Evolutionary conservation across 1,139 yeast species (phyloP).

Genomic region (Pichia sorboxylosa): DNA sequence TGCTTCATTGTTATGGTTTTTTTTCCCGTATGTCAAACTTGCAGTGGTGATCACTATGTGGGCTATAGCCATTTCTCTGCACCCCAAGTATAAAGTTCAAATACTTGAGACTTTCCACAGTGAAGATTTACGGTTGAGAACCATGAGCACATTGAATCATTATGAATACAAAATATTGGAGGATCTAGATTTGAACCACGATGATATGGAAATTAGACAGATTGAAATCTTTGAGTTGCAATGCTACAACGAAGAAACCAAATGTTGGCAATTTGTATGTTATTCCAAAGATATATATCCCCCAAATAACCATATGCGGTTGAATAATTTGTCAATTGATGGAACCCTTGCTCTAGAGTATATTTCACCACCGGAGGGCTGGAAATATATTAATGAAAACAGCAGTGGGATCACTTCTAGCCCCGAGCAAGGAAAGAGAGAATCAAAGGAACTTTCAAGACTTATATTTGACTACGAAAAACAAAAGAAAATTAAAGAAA

Average conservation of each 20-base stretch:
- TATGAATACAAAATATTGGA: constrained; percentile 32
- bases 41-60: constrained; percentile 36
- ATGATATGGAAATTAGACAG: constrained; percentile 27
- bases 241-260: constrained; percentile 33
- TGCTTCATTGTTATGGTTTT: constrained; percentile 9
- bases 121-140: constrained; percentile 48
- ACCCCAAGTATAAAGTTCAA: constrained; percentile 41
- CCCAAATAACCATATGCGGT: constrained; percentile 27
- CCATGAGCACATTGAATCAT: constrained; percentile 35
- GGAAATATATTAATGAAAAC: constrained; percentile 35
- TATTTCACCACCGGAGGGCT: constrained; percentile 44
- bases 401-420: background rate
- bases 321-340: constrained; percentile 21
- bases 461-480: constrained; percentile 8
- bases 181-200: constrained; percentile 24
- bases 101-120: constrained; percentile 37
- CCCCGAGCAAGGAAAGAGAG: background rate
- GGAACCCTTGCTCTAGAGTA: constrained; percentile 26
- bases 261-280: constrained; percentile 51
- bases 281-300: constrained; percentile 46
- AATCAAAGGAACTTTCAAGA: background rate
- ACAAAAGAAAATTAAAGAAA: constrained; percentile 6
- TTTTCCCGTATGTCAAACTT: constrained; percentile 33
- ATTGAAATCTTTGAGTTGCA: constrained; percentile 71
- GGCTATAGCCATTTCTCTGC: constrained; percentile 36